phyloP scores from a whole-genome alignment of 371 early-diverging fungal species.

The Mucor irregularis region DNA sequence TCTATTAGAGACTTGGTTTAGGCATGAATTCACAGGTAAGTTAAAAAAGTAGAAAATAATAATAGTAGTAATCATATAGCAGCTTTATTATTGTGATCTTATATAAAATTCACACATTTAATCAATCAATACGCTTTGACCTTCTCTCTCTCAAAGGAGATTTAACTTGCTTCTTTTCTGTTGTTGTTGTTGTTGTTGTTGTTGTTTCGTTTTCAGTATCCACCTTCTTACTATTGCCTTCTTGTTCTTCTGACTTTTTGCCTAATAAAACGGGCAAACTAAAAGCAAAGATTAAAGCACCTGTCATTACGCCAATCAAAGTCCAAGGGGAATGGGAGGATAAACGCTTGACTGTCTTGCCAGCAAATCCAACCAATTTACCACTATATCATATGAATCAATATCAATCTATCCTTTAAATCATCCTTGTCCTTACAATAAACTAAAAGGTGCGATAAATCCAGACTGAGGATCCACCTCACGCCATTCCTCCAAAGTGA shows the following conservation, averaged over 20 bases:
- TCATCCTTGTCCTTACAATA: conserved; percentile 33
- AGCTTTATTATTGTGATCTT: too few relatives aligned
- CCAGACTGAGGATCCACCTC: conserved; percentile 31
- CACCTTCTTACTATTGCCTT: background rate
- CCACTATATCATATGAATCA: conserved; percentile 20
- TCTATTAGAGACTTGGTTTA: too few relatives aligned
- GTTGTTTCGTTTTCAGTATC: background rate
- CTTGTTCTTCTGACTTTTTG: background rate
- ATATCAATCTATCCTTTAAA: background rate
- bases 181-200: background rate
- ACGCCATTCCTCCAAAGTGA: conserved; percentile 36
- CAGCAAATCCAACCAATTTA: conserved; percentile 28
- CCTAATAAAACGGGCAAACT: conserved; percentile 16
- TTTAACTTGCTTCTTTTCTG: background rate
- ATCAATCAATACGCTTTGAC: conserved; percentile 27
- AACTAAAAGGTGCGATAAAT: conserved; percentile 39
- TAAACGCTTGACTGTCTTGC: conserved; percentile 31
- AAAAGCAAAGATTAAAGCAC: conserved; percentile 21
- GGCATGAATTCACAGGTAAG: too few relatives aligned
- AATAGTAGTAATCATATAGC: too few relatives aligned
- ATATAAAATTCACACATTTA: background rate
- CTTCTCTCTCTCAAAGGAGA: conserved; percentile 13
- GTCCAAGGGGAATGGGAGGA: conserved; percentile 35
- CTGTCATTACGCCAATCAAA: conserved; percentile 24
- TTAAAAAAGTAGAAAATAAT: too few relatives aligned